Base-by-base conservation (phyloP, 805 yeast species). In the Suhomyces pyralidae region DNA sequence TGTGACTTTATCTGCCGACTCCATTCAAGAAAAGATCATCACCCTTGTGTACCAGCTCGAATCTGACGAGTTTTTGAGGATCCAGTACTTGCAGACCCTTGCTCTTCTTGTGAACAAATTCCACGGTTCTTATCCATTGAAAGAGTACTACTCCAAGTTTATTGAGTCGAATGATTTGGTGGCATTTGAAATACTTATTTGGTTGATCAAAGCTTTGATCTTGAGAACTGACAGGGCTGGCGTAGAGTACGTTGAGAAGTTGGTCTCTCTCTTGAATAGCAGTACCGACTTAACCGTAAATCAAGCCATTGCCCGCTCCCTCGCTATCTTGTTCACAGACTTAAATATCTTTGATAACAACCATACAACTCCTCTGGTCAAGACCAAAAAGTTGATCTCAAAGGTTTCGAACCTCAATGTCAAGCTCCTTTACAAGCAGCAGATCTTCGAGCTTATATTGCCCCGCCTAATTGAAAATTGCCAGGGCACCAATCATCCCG, bases 381-480 rank as follows among this genome's bases (percentile, higher is more conserved):
- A 60, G 30, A 59, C 61, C 40, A 56, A 57, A 14, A 76, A 63
- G 58, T 65, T 62, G 38, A 77, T 71, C 6, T 77, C 77, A 25
- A 72, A 72, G n/a, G 80, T 79, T 1, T 66, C 66, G 55, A 83
- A 83, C 56, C 76, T 87, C 51, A 82, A 84, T 54, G 80, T 86
- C 17, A 80, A 88, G 53, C 67, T 81, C 45, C 74, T 94, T 22
- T 90, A 87, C 76, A 90, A 90, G 64, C 99, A 94, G 63, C 84
- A 84, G 57, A 77, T 89, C 24, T 90, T 90, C 64, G 81, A 82
- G 54, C 69, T 76, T 7, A 71, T 83, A 1, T 75, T 90, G 5
- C 87, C 88, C 0, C 67, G 65, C 28, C 64, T 90, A 30, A 81
- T 86, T 7, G 50, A 54, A n/a, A 44, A 50, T 45, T 48, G 51